Evolutionary conservation across 2,329 filamentous ascomycete genomes (phyloP), one percentile per base, ranked within the genome.

Genomic region (Alternaria gansuensis): DNA sequence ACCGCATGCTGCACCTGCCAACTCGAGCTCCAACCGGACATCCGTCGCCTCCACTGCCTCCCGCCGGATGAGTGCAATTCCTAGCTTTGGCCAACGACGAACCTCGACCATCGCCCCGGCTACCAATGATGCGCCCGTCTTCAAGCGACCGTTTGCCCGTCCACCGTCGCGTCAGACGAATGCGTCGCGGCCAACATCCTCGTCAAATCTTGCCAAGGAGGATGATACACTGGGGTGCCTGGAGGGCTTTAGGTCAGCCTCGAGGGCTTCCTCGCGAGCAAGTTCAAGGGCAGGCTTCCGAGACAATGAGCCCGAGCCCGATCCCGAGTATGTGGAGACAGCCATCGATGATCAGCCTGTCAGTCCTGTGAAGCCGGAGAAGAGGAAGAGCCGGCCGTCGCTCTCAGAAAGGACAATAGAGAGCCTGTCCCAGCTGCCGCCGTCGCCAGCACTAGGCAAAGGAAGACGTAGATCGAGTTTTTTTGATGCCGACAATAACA

Each of bases 321-420:
- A 71, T 17, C 17, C 17, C 17, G 68, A 71, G 6, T 34, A 44
- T 44, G 57, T 57, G 4, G 28, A 62, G 3, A 67, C 69, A 11
- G 44, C 44, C 33, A 34, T 48, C 13, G 44, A 48, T 24, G 44
- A 48, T 11, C 3, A 24, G 44, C 44, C 17, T 3, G 34, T 48
- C 44, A 63, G 69, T 57, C 50, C 57, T 0, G 51, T 52, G 5
- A 64, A 63, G 41, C 61, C 63, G 10, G 62, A 58, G 10, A 57
- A 65, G 54, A 72, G 52, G 82, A 85, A 51, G 64, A 69, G 78
- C 4, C 73, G 82, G 11, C 80, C 80, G 13, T 93, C 91, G 0
- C 82, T 97, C 4, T 88, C 90, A 0, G 93, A 97, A 68, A 84
- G 94, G 57, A 96, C 93, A 0, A 88, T 96, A 40, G 92, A 96